Conservation (phyloP, 2,329 filamentous ascomycete genomes). For the Aspergillus glaucus region DNA sequence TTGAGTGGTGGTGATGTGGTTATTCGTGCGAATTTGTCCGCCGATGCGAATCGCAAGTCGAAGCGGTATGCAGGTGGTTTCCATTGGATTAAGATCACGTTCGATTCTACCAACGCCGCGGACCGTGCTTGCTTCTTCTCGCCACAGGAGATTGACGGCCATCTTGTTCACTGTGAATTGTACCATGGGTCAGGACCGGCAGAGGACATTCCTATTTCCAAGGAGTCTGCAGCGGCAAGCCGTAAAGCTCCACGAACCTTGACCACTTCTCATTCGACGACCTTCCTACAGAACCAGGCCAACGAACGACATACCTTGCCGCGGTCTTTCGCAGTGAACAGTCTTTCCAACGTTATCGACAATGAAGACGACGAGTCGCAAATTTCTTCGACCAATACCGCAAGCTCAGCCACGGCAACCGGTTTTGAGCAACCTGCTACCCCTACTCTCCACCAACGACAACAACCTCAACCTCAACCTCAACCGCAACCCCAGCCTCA, state of each 20-base stretch:
- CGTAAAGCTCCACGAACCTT: slow-evolving; percentile 28
- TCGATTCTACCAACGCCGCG: slow-evolving; percentile 66
- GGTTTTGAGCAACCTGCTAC: slow-evolving; percentile 16
- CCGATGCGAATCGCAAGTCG: slow-evolving; percentile 69
- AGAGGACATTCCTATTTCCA: slow-evolving; percentile 58
- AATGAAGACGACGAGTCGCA: slow-evolving; percentile 28
- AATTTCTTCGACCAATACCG: slow-evolving; percentile 33
- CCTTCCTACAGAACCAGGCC: slow-evolving; percentile 27
- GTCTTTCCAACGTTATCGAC: slow-evolving; percentile 25
- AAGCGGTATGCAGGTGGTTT: slow-evolving; percentile 75
- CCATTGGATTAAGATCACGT: slow-evolving; percentile 88
- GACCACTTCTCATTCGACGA: slow-evolving; percentile 29
- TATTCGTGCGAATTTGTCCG: slow-evolving; percentile 60
- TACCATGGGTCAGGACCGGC: slow-evolving; percentile 60
- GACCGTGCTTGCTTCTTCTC: slow-evolving; percentile 64
- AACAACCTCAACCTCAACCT: slow-evolving; percentile 21
- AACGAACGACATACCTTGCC: slow-evolving; percentile 31
- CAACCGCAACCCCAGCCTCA: background rate
- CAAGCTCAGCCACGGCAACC: slow-evolving; percentile 37
- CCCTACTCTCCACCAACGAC: slow-evolving; percentile 22
- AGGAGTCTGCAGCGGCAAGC: slow-evolving; percentile 30
- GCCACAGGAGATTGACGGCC: slow-evolving; percentile 64
- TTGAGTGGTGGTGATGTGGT: slow-evolving; percentile 68
- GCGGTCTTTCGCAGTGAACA: slow-evolving; percentile 35
- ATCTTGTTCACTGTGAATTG: slow-evolving; percentile 64